phyloP scores from a whole-genome alignment of 441 rosid genomes.

The Euphorbia celastroides region DNA sequence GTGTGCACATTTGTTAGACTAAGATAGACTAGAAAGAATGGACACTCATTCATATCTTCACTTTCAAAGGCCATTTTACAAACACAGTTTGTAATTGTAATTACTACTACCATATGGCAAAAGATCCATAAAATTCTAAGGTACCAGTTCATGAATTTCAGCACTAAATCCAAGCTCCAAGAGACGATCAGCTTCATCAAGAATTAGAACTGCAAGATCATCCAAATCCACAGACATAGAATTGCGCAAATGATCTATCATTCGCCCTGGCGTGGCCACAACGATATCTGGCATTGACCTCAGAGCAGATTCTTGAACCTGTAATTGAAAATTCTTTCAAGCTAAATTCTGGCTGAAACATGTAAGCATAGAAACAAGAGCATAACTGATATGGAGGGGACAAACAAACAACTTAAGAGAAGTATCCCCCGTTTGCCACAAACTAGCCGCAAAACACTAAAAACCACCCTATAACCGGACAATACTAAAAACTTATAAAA shows the following conservation, averaged over 20 bases:
- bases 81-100: not conserved
- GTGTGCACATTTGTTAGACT: not conserved
- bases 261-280: constrained; percentile 97
- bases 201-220: constrained; percentile 88
- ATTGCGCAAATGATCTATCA: constrained; percentile 96
- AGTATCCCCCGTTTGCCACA: not conserved
- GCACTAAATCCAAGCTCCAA: constrained; percentile 94
- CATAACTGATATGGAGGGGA: not conserved
- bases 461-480: not conserved
- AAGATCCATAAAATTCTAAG: constrained; percentile 7
- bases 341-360: not conserved
- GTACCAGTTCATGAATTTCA: constrained; percentile 94
- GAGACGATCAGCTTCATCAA: constrained; percentile 97
- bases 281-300: constrained; percentile 98
- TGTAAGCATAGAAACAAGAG: not conserved
- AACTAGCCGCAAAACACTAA: not conserved
- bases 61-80: not conserved
- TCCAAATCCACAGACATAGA: constrained; percentile 90
- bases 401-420: not conserved
- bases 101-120: not conserved
- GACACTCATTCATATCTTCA: not conserved
- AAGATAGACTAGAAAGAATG: not conserved
- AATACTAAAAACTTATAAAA: not conserved
- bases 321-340: constrained; percentile 12
- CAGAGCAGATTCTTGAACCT: constrained; percentile 89